Evolutionary conservation across 257 asterid species (phyloP).

Genomic region (Nicotiana obtusifolia): DNA sequence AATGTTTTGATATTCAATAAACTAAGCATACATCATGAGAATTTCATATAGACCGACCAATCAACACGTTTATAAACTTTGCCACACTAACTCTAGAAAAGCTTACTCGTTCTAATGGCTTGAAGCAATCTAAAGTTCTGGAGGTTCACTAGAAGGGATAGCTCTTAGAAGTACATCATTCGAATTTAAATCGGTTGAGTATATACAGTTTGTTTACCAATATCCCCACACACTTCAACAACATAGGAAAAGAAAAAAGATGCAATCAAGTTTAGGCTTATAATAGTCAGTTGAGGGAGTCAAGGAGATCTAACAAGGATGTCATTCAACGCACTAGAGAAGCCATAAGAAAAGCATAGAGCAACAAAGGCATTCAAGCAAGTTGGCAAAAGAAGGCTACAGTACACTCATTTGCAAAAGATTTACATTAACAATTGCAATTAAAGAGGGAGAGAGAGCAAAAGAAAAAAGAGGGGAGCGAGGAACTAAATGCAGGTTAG

Average conservation of each 20-base stretch:
- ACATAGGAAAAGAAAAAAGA: neutral
- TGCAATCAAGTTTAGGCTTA: neutral
- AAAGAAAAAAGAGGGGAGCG: neutral
- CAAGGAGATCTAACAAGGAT: neutral
- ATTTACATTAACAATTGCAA: neutral
- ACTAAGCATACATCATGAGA: neutral
- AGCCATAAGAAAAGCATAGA: neutral
- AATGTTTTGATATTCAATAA: neutral
- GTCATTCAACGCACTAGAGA: neutral
- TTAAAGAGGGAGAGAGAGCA: neutral
- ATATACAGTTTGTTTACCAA: neutral
- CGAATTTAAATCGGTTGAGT: neutral
- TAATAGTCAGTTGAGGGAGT: neutral
- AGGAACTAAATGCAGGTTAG: neutral
- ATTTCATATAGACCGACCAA: neutral
- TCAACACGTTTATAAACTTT: neutral
- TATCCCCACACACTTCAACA: neutral
- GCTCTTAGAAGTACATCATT: neutral
- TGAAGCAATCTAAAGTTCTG: neutral
- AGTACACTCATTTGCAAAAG: neutral
- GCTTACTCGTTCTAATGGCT: neutral
- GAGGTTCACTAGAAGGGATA: neutral
- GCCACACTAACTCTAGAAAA: neutral
- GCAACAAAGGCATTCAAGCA: neutral
- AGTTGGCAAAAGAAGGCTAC: neutral